Evolutionary conservation across 805 yeast genomes (phyloP), one percentile per base, ranked within the genome.

Genomic region (Nematodospora valgi): DNA sequence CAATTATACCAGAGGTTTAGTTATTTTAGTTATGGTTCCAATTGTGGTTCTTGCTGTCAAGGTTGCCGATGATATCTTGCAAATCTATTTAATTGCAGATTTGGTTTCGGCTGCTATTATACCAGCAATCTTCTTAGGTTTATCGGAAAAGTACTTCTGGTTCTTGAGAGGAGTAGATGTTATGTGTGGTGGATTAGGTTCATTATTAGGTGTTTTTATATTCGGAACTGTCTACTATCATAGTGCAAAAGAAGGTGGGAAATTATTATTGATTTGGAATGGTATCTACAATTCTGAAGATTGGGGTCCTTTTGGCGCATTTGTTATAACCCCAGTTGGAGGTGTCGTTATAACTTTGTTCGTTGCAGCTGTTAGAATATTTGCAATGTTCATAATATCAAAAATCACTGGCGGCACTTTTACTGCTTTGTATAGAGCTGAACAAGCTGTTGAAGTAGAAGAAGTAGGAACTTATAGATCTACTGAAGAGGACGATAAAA

Each of bases 261-360:
- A 71, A 42, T 68, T 89, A 34, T 62, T 89, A 34, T 64, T 89
- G 39, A 69, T 89, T 35, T 76, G 81, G 78, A 79, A 83, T 49
- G 96, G 97, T 28, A 63, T 89, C 18, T 89, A 89, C 51, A 65
- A 72, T 42, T 65, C 74, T 5, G 74, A 72, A 32, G 96, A 89
- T 54, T 89, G 96, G 96, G 86, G 94, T 49, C 80, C 95, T 0
- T 89, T 89, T 63, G 97, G 95, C 16, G 96, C 96, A 2, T 89
- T 89, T 59, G 91, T 85, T 5, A 84, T 82, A 43, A 93, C 96
- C 1, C 96, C 96, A 5, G 70, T 80, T 26, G 94, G 91, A 18
- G 87, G 91, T 8, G 44, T 88, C 2, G 42, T 82, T 5, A 64
- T 80, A 41, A 80, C 85, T 2, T 57, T 75, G 10, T 48, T 67